Percentiles rank a stretch among this genome's conserved stretches.
phyloP scores from a whole-genome alignment of 768 basidiomycete species.

The Xanthoconium stramineum region DNA sequence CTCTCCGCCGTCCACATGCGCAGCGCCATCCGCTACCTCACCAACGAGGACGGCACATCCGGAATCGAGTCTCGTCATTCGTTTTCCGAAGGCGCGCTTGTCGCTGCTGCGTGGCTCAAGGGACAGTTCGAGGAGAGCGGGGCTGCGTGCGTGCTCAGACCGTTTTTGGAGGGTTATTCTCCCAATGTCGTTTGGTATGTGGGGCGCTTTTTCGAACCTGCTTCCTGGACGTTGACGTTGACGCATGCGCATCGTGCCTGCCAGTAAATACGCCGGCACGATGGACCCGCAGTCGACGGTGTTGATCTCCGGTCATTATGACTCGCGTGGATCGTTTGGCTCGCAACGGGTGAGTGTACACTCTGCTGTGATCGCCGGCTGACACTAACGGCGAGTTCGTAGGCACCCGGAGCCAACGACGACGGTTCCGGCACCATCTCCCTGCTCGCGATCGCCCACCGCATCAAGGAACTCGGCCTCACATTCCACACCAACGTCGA shows the following conservation, averaged over 20 bases:
- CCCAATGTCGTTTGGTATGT: slow-evolving; percentile 83
- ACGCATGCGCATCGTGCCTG: background rate
- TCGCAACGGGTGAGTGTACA: slow-evolving; percentile 39
- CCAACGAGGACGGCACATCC: slow-evolving; percentile 76
- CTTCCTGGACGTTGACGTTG: background rate
- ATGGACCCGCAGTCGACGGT: slow-evolving; percentile 52
- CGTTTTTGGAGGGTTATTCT: slow-evolving; percentile 70
- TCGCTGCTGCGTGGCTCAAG: slow-evolving; percentile 46
- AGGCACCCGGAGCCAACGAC: slow-evolving; percentile 55
- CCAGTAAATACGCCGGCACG: slow-evolving; percentile 53
- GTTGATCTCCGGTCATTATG: slow-evolving; percentile 84
- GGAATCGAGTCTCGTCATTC: slow-evolving; percentile 80
- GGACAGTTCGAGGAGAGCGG: slow-evolving; percentile 69
- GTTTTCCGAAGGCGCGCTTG: slow-evolving; percentile 60
- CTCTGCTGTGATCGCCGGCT: background rate
- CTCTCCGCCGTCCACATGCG: slow-evolving; percentile 65
- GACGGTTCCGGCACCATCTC: slow-evolving; percentile 65
- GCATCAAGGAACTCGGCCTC: slow-evolving; percentile 63
- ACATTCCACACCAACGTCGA: slow-evolving; percentile 76
- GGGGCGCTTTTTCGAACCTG: background rate
- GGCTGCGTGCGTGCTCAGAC: slow-evolving; percentile 63
- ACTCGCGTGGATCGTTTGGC: slow-evolving; percentile 90
- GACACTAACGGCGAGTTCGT: background rate
- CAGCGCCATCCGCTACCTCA: slow-evolving; percentile 75
- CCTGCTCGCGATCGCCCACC: slow-evolving; percentile 75